A percentile compares a stretch with the other conserved stretches of the same genome.
These are phyloP conservation scores for Annulohypoxylon nitens DNA, from an alignment of 495 filamentous ascomycete genomes.

Conservation along the genomic window DNA sequence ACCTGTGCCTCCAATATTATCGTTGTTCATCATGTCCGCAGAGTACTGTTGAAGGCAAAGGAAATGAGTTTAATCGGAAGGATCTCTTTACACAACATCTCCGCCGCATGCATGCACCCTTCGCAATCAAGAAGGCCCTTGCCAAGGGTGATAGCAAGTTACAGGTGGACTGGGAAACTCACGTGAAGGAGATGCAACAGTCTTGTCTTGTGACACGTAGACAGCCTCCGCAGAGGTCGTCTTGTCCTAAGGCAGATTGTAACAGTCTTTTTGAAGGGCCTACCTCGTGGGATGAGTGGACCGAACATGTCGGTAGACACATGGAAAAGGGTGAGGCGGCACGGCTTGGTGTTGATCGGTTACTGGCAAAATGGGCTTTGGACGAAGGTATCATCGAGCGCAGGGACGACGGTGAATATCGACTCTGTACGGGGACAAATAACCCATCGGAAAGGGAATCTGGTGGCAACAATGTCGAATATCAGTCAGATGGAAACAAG, in stretches of 20 bases:
- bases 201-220: constrained; percentile 79
- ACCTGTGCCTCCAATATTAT: constrained; percentile 86
- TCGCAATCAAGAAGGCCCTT: constrained; percentile 62
- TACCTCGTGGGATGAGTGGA: constrained; percentile 86
- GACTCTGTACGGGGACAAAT: constrained; percentile 56
- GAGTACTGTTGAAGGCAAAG: constrained; percentile 70
- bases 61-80: constrained; percentile 84
- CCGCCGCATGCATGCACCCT: constrained; percentile 87
- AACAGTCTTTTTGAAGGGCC: constrained; percentile 72
- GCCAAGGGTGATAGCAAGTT: constrained; percentile 66
- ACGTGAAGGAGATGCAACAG: constrained; percentile 70
- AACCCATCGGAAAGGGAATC: constrained; percentile 50
- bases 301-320: constrained; percentile 93
- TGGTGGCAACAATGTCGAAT: constrained; percentile 40
- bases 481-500: constrained; percentile 46
- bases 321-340: constrained; percentile 75
- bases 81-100: constrained; percentile 96
- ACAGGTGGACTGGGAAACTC: constrained; percentile 66
- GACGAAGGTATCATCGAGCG: constrained; percentile 69
- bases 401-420: constrained; percentile 64
- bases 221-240: constrained; percentile 72
- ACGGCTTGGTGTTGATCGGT: constrained; percentile 63
- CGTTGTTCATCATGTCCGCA: constrained; percentile 80
- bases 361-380: constrained; percentile 68
- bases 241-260: constrained; percentile 80